Evolutionary conservation across 306 rosid genomes (phyloP), one percentile per base, ranked within the genome.

Genomic region (Glycine latifolia): DNA sequence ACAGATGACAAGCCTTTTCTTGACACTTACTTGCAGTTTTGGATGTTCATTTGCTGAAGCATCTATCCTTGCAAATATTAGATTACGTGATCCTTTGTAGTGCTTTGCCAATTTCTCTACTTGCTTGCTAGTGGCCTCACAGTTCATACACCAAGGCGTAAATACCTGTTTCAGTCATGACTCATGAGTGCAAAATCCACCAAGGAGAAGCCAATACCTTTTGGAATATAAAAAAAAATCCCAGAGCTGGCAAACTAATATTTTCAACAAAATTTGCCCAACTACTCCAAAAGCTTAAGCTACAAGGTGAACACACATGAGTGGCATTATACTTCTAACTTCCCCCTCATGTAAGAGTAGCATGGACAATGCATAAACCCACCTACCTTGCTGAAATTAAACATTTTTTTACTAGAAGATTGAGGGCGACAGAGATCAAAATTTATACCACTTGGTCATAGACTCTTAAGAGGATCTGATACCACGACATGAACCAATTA

Each of bases 71-170:
- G 91, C 90, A 67, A 95, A 91, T 44, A 90, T 63, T 66, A 93
- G 76, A 86, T 80, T 84, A 26, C 87, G 89, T 59, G 82, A 83
- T 84, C 89, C 90, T 86, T 89, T 93, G 95, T 92, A 92, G 87
- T 93, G 98, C 87, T 93, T 92, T 11, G 97, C 94, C 89, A 95
- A 86, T 84, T 89, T 95, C 85, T 93, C 92, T 7, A 95, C 93
- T 4, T 92, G 95, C 86, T 93, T 93, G 86, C 81, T 91, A 15
- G 86, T 93, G 74, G 91, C 80, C 85, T 95, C 98, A 62, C 99
- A 95, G 74, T 77, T 89, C 77, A 88, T 80, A 84, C 99, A 95
- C 99, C 99, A 93, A 41, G 99, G 98, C 12, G 99, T 84, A 65
- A 81, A 86, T 55, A 95, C 97, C 99, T 95, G 85, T 86, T 87